Conservation (phyloP, 768 basidiomycete species). For the Collybia nuda region DNA sequence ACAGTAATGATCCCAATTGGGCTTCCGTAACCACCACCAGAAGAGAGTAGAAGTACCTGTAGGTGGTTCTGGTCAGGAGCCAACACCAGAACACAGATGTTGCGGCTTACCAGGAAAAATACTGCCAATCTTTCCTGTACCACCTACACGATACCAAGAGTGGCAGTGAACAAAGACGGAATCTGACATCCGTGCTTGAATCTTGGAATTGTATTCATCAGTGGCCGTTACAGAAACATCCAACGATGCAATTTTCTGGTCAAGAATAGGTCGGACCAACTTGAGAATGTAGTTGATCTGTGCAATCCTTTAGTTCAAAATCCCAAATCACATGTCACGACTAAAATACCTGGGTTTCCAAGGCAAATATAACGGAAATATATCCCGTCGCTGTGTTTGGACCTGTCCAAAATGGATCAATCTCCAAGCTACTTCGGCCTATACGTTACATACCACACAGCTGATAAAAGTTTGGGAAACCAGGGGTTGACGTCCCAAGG, state of each 20-base stretch:
- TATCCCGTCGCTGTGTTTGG: constrained; percentile 45
- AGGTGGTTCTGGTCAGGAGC: too few relatives aligned
- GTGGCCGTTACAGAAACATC: constrained; percentile 18
- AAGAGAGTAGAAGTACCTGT: constrained; percentile 11
- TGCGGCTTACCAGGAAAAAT: constrained; percentile 35
- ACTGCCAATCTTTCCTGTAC: constrained; percentile 33
- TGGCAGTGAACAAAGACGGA: constrained; percentile 28
- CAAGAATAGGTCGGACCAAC: constrained; percentile 20
- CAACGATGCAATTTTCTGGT: constrained; percentile 11
- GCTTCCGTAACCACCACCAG: constrained; percentile 18
- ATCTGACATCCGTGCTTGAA: constrained; percentile 16
- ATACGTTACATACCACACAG: constrained; percentile 29
- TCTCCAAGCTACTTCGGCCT: not conserved
- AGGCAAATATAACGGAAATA: constrained; percentile 41
- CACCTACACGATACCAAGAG: constrained; percentile 40
- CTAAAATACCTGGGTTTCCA: constrained; percentile 38
- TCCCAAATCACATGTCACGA: not conserved
- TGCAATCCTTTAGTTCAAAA: not conserved
- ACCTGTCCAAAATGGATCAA: constrained; percentile 21
- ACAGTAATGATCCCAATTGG: constrained; percentile 14
- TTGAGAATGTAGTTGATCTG: constrained; percentile 40
- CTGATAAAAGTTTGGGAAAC: constrained; percentile 46
- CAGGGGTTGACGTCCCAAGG: constrained; percentile 39
- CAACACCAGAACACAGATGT: too few relatives aligned
- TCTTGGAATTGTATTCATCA: constrained; percentile 17